Evolutionary conservation across 352 stramenopile species (phyloP).

Genomic region (Phytophthora niederhauseri): DNA sequence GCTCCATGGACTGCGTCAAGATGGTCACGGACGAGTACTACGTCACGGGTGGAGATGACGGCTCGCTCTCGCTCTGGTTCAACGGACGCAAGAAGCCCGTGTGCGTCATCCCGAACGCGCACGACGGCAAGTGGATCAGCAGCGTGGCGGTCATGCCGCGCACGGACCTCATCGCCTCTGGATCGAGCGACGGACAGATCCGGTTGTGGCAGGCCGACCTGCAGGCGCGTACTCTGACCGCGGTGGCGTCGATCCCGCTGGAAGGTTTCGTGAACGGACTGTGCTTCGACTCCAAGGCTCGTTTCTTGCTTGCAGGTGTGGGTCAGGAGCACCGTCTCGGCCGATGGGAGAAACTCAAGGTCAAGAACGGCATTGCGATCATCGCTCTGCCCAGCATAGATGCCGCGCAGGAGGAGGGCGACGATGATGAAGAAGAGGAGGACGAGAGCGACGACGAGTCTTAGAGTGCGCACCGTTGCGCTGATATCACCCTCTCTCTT

Average conservation of each 20-base stretch:
- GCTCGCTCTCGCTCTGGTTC: conserved; percentile 92
- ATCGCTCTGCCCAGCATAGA: conserved; percentile 81
- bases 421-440: conserved; percentile 43
- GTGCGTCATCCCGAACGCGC: conserved; percentile 78
- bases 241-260: conserved; percentile 78
- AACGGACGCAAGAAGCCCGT: conserved; percentile 95
- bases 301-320: conserved; percentile 91
- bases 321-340: conserved; percentile 94
- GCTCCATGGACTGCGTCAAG: conserved; percentile 92
- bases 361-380: conserved; percentile 92
- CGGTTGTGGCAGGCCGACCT: conserved; percentile 92
- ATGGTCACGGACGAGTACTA: conserved; percentile 95
- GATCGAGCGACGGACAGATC: conserved; percentile 92
- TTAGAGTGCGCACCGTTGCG: conserved; percentile 24
- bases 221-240: conserved; percentile 60
- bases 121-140: conserved; percentile 93
- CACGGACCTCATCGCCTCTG: conserved; percentile 92
- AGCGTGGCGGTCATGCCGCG: conserved; percentile 88
- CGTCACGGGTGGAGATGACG: conserved; percentile 92
- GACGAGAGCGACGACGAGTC: conserved; percentile 38
- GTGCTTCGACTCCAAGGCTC: conserved; percentile 77
- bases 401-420: conserved; percentile 34
- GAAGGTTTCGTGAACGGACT: conserved; percentile 76
- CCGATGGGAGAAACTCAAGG: conserved; percentile 90
- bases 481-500: conserved; percentile 15